Evolutionary conservation across 2,329 filamentous ascomycete genomes (phyloP).

Genomic region (Beauveria australis): DNA sequence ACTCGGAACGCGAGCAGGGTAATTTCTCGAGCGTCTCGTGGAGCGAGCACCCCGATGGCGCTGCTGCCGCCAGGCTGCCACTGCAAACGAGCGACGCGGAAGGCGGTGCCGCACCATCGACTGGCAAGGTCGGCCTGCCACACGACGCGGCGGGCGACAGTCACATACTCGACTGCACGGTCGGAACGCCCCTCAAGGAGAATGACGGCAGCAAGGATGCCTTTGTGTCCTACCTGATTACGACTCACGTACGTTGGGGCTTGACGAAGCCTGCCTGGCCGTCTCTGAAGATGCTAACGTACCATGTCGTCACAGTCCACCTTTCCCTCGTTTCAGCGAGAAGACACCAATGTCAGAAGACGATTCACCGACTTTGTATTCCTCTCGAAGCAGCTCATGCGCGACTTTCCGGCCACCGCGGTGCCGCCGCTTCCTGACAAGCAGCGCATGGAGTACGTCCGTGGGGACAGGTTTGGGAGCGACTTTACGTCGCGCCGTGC

Average conservation of each 20-base stretch:
- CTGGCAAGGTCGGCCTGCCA: conserved; percentile 11
- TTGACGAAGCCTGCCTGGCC: background rate
- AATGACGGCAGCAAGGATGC: conserved; percentile 94
- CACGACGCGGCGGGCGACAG: conserved; percentile 58
- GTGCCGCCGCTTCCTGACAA: conserved; percentile 95
- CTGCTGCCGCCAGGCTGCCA: background rate
- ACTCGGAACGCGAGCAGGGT: conserved; percentile 39
- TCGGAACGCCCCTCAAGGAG: conserved; percentile 82
- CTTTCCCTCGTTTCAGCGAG: conserved; percentile 84
- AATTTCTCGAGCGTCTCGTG: conserved; percentile 79
- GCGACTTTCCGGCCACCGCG: conserved; percentile 84
- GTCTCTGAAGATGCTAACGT: background rate
- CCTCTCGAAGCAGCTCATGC: conserved; percentile 80
- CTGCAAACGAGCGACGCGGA: background rate
- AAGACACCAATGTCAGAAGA: conserved; percentile 70
- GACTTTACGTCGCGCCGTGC: conserved; percentile 88
- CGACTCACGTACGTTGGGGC: conserved; percentile 59
- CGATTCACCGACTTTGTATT: conserved; percentile 98
- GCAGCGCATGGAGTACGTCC: conserved; percentile 98
- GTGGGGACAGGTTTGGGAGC: conserved; percentile 85
- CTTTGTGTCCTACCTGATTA: conserved; percentile 92
- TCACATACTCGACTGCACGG: conserved; percentile 75
- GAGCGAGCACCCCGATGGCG: conserved; percentile 49
- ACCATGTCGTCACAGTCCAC: conserved; percentile 57
- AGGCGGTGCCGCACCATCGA: conserved; percentile 14